phyloP scores from a whole-genome alignment of 1,139 yeast genomes.

The Yamadazyma dendronema region DNA sequence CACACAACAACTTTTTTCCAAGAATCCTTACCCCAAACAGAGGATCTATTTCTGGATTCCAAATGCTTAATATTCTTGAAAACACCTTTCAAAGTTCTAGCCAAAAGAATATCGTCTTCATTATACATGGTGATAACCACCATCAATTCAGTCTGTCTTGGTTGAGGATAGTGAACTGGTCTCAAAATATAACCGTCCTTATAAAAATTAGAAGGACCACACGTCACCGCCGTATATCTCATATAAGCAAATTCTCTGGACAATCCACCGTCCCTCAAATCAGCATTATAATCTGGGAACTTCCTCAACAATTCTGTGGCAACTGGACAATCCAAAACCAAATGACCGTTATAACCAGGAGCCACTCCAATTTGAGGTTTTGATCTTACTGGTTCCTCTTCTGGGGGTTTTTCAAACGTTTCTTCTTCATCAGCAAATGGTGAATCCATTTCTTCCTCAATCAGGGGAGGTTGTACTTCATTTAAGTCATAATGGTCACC shows the following conservation, averaged over 20 bases:
- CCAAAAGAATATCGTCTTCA: conserved; percentile 47
- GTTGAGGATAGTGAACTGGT: conserved; percentile 46
- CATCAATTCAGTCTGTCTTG: conserved; percentile 47
- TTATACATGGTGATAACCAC: conserved; percentile 50
- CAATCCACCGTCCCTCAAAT: conserved; percentile 39
- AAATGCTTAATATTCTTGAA: conserved; percentile 48
- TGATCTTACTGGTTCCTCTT: conserved; percentile 34
- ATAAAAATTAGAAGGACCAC: conserved; percentile 49
- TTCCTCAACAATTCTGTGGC: conserved; percentile 46
- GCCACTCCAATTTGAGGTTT: conserved; percentile 41
- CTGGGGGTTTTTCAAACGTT: conserved; percentile 30
- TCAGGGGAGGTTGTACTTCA: conserved; percentile 27
- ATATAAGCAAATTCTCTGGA: conserved; percentile 47
- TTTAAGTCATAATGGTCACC: conserved; percentile 48
- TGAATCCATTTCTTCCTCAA: conserved; percentile 21
- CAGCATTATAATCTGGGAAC: conserved; percentile 40
- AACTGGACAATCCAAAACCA: conserved; percentile 51
- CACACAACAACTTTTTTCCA: conserved; percentile 52
- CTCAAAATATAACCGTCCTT: conserved; percentile 46
- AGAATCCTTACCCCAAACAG: conserved; percentile 48
- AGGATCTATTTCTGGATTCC: conserved; percentile 41
- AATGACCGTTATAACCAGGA: conserved; percentile 45
- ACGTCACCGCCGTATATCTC: conserved; percentile 51
- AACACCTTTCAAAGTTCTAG: conserved; percentile 47
- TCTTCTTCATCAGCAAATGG: conserved; percentile 36